Base-by-base conservation (phyloP, 805 yeast species). In the Ogataea corticis region DNA sequence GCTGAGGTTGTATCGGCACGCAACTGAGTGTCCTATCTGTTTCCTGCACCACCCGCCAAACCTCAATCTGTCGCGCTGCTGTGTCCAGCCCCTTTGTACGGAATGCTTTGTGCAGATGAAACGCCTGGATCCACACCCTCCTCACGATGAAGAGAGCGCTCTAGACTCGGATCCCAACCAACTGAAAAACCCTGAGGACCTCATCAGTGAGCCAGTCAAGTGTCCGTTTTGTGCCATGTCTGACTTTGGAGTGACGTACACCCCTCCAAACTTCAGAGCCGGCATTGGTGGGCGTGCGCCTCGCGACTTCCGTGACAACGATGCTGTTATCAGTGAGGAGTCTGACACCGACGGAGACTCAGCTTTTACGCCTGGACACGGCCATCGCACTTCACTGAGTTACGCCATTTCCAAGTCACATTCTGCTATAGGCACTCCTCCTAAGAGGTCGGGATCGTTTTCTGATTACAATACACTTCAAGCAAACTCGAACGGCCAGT, bases 81-180 rank as follows among this genome's bases (percentile, higher is more conserved):
- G 99, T 64, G 77, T 79, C 40, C 98, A 92, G 63, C 91, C 96
- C 1, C 90, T 92, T 16, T 94, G 99, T 67, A 78, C 96, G 2
- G 98, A 92, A 67, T 92, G 99, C 62, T 94, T 92, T 76, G 97
- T 92, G 10, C 97, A 92, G 65, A 90, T 92, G 62, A 89, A 87
- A 64, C 76, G 99, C 42, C 69, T 82, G 28, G 96, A 88, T 10
- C 98, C 99, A 0, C 98, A 92, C 67, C 88, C 90, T 28, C 96
- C 97, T 1, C 95, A 89, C 60, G 92, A 84, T 52, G 80, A 76
- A 40, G 65, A 66, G 11, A 39, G 45, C 2, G 47, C 50, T 9
- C 55, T 56, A 2, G 50, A 45, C 11, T 18, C 44, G 16, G 45
- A 48, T 3, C 49, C 59, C 21, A 59, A 60, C 2, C 45, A 43